A percentile compares a stretch with the other conserved stretches of the same genome.
Conservation (phyloP, 805 yeast species). For the Yamadazyma ubonensis region DNA sequence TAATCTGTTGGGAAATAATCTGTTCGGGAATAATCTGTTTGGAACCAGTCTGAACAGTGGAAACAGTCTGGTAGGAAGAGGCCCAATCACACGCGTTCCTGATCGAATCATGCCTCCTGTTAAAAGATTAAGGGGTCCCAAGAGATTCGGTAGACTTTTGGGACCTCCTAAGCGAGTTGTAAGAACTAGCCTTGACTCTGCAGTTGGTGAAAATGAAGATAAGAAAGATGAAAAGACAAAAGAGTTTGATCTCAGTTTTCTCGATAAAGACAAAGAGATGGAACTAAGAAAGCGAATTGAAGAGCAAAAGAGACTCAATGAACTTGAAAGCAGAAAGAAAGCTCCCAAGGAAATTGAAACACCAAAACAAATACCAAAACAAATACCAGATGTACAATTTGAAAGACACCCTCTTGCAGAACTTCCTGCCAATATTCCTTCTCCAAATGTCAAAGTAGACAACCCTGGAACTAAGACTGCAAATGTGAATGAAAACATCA, state of each 20-base stretch:
- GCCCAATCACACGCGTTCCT: too few relatives aligned
- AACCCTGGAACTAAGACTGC: too few relatives aligned
- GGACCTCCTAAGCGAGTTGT: conserved; percentile 53
- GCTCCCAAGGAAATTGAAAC: too few relatives aligned
- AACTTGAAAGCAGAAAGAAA: conserved; percentile 14
- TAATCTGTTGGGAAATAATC: background rate
- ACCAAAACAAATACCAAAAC: too few relatives aligned
- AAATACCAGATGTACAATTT: too few relatives aligned
- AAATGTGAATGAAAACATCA: too few relatives aligned
- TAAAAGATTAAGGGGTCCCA: conserved; percentile 32
- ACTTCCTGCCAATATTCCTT: too few relatives aligned
- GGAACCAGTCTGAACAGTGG: too few relatives aligned
- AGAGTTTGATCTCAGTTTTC: conserved; percentile 9
- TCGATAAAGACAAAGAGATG: conserved; percentile 19
- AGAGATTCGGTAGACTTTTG: conserved; percentile 37
- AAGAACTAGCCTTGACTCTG: conserved; percentile 1
- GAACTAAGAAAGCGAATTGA: conserved; percentile 27
- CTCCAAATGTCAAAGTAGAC: too few relatives aligned
- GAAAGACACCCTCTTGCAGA: conserved; percentile 2
- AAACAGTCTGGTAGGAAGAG: background rate
- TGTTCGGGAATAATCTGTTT: too few relatives aligned
- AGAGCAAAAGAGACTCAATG: conserved; percentile 23
- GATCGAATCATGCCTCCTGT: conserved; percentile 16
- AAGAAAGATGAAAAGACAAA: too few relatives aligned
- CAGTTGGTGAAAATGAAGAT: too few relatives aligned